Evolutionary conservation across 257 asterid species (phyloP), one percentile per base, ranked within the genome.

Genomic region (Haberlea rhodopensis): DNA sequence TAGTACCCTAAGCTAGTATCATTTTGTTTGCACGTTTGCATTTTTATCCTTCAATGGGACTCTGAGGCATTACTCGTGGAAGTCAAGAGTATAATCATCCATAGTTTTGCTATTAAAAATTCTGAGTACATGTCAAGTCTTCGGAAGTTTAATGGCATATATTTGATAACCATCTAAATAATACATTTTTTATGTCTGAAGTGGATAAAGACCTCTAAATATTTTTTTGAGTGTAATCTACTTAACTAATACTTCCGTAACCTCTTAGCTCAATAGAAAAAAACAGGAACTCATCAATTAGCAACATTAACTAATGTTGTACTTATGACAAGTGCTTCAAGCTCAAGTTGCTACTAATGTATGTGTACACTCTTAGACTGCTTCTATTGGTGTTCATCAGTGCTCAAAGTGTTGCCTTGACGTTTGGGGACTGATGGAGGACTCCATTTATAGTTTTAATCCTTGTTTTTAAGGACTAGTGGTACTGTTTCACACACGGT

Each of bases 381-480:
- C 20, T 37, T 5, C 48, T 37, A 37, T 32, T 9, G 4, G 52
- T 34, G 46, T 53, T 34, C n/a, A 15, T 49, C 20, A 43, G 26
- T 59, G 57, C 24, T 11, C 18, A n/a, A 37, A 21, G 6, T 69
- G 22, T 59, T 20, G 51, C 28, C 65, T 60, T 23, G 15, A 59
- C 20, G 46, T 57, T 60, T 61, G 15, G 55, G 20, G 26, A 29
- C 24, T 28, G 10, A 43, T 6, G 63, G 9, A 19, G 60, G 32
- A 31, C 51, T 31, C 43, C 51, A 16, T 25, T 62, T 72, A n/a
- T 25, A 20, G 8, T 8, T 34, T 63, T 26, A 26, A 20, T 45
- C 11, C 24, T 26, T 55, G 40, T n/a, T 54, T 32, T 19, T 25
- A 48, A 58, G 65, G 32, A 48, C 32, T 62, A 43, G 51, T 55